phyloP scores from a whole-genome alignment of 2,329 filamentous ascomycete species.

The Aspergillus caelatus region DNA sequence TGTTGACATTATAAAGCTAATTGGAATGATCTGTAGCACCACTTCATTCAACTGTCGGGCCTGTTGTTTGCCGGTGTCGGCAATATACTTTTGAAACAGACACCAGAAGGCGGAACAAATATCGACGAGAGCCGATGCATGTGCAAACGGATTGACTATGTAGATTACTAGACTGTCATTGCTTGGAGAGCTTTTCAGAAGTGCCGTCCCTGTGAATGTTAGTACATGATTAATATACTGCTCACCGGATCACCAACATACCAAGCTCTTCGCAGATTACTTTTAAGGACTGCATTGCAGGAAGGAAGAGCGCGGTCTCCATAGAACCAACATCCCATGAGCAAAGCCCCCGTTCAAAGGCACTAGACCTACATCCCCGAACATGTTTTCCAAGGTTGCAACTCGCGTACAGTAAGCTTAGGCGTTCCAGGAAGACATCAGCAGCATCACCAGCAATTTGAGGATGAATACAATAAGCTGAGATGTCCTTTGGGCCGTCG shows the following conservation, averaged over 20 bases:
- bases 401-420: conserved; percentile 58
- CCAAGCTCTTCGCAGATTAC: conserved; percentile 41
- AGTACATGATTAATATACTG: conserved; percentile 8
- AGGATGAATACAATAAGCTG: conserved; percentile 60
- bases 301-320: conserved; percentile 31
- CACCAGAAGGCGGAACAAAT: conserved; percentile 61
- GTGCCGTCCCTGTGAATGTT: conserved; percentile 34
- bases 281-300: conserved; percentile 39
- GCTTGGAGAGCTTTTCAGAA: conserved; percentile 36
- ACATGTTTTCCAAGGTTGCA: conserved; percentile 59
- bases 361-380: conserved; percentile 45
- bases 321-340: conserved; percentile 37
- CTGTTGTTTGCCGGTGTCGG: conserved; percentile 37
- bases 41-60: conserved; percentile 48
- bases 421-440: conserved; percentile 55
- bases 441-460: conserved; percentile 50
- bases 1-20: conserved; percentile 56
- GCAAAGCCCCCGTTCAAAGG: conserved; percentile 41
- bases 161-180: conserved; percentile 58
- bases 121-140: conserved; percentile 50
- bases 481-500: conserved; percentile 59
- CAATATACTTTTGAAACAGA: conserved; percentile 58
- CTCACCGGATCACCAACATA: conserved; percentile 23
- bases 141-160: conserved; percentile 59
- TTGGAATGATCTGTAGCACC: conserved; percentile 61